Conservation (phyloP, 495 filamentous ascomycete species). For the Penicillium atrosanguineum region DNA sequence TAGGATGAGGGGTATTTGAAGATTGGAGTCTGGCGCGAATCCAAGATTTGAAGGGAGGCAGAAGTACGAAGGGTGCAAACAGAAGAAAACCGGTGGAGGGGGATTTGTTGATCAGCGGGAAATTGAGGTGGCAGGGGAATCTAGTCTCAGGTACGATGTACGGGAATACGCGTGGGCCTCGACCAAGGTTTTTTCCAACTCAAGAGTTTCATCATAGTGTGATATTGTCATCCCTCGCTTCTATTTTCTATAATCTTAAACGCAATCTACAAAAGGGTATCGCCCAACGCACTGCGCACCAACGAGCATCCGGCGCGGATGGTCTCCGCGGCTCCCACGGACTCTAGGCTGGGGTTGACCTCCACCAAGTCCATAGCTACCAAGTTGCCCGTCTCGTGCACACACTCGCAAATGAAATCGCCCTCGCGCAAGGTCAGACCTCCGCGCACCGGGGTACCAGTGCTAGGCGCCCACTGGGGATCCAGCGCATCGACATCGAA, state of each 20-base stretch:
- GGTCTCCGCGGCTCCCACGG: conserved; percentile 77
- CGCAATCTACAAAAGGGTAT: conserved; percentile 68
- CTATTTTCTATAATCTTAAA: conserved; percentile 4
- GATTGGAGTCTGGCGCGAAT: not conserved
- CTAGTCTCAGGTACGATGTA: conserved; percentile 3
- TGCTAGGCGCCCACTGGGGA: conserved; percentile 93
- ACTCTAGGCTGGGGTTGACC: conserved; percentile 86
- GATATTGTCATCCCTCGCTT: conserved; percentile 3
- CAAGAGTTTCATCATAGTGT: not conserved
- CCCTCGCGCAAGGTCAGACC: conserved; percentile 93
- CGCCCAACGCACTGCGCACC: conserved; percentile 86
- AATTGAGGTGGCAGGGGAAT: conserved; percentile 34
- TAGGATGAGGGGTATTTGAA: not conserved
- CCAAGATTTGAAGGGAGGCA: not conserved
- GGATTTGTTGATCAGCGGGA: conserved; percentile 19
- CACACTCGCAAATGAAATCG: conserved; percentile 95
- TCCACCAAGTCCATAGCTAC: conserved; percentile 94
- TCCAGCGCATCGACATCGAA: conserved; percentile 98
- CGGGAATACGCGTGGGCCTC: not conserved
- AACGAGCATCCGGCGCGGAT: conserved; percentile 87
- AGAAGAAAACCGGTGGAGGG: conserved; percentile 2
- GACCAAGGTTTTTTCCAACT: not conserved
- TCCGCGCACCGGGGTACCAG: conserved; percentile 93
- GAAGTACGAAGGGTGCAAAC: not conserved
- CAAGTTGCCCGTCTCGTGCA: conserved; percentile 88